Evolutionary conservation across 129 eudicot genomes (phyloP).

Genomic region (Ambrosia artemisiifolia): DNA sequence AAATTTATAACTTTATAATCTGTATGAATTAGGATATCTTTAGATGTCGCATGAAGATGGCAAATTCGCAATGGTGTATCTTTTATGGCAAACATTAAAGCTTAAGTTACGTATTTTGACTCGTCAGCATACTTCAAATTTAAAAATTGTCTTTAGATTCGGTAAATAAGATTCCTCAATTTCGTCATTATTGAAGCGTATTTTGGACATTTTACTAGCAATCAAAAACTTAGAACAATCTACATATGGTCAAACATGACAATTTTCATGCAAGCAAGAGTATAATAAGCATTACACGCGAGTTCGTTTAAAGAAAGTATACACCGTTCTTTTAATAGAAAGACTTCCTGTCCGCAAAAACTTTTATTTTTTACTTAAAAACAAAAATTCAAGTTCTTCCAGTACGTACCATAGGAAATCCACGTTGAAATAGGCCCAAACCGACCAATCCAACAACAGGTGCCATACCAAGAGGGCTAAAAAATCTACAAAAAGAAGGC

Average conservation of each 20-base stretch:
- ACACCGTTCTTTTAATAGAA: neutral
- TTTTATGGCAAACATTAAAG: slow-evolving; percentile 1
- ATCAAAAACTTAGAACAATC: neutral
- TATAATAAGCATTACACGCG: neutral
- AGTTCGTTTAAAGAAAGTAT: neutral
- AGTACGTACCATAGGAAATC: slow-evolving; percentile 78
- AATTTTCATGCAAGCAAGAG: neutral
- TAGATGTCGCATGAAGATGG: neutral
- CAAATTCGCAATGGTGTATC: neutral
- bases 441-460: slow-evolving; percentile 98
- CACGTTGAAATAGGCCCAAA: slow-evolving; percentile 86
- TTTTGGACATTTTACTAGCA: neutral
- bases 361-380: neutral
- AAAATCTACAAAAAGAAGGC: slow-evolving; percentile 47
- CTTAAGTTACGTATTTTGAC: neutral
- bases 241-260: neutral
- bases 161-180: neutral
- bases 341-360: neutral
- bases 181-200: neutral
- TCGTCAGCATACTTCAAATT: neutral
- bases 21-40: neutral
- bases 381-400: neutral
- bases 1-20: neutral
- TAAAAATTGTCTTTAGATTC: neutral
- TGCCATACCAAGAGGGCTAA: slow-evolving; percentile 99